A percentile compares a stretch with the other conserved stretches of the same genome.
Evolutionary conservation across 192 early-diverging fungal genomes (phyloP).

Genomic region (Coemansia sp.): DNA sequence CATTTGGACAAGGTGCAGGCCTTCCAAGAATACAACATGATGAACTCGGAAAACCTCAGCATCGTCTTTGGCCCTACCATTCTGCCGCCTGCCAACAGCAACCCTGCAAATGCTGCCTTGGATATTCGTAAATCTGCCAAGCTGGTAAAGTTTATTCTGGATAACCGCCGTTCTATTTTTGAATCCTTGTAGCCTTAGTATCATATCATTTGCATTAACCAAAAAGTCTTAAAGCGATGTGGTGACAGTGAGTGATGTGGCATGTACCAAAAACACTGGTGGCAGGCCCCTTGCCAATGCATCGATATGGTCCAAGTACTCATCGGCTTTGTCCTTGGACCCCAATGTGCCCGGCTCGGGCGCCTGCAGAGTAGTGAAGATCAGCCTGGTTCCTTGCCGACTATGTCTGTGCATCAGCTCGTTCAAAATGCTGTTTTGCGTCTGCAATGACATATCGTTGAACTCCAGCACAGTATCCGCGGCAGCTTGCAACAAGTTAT

Average conservation of each 20-base stretch:
- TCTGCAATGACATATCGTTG: slow-evolving; percentile 52
- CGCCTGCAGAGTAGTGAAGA: slow-evolving; percentile 61
- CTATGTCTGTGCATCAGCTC: slow-evolving; percentile 61
- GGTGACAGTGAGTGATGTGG: slow-evolving; percentile 63
- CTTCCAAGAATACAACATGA: slow-evolving; percentile 78
- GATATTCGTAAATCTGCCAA: slow-evolving; percentile 41
- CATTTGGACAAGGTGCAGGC: slow-evolving; percentile 81
- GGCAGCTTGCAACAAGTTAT: not conserved
- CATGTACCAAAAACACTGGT: slow-evolving; percentile 64
- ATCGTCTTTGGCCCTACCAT: slow-evolving; percentile 92
- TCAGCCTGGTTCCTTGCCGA: slow-evolving; percentile 49
- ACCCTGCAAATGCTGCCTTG: slow-evolving; percentile 25
- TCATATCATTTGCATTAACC: not conserved
- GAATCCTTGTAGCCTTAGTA: slow-evolving; percentile 15
- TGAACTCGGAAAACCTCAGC: slow-evolving; percentile 81
- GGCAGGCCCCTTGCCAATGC: slow-evolving; percentile 49
- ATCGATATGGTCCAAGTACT: slow-evolving; percentile 58
- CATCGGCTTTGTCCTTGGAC: slow-evolving; percentile 35
- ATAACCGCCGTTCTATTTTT: slow-evolving; percentile 42
- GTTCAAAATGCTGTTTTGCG: slow-evolving; percentile 62
- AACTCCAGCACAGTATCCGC: slow-evolving; percentile 39
- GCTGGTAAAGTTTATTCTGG: slow-evolving; percentile 44
- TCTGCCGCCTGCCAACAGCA: slow-evolving; percentile 24
- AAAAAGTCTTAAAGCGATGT: slow-evolving; percentile 47
- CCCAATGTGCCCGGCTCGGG: slow-evolving; percentile 55